Percentiles rank a stretch among this genome's conserved stretches.
Conservation (phyloP, 768 basidiomycete genomes). For the Austroboletus eburneus region DNA sequence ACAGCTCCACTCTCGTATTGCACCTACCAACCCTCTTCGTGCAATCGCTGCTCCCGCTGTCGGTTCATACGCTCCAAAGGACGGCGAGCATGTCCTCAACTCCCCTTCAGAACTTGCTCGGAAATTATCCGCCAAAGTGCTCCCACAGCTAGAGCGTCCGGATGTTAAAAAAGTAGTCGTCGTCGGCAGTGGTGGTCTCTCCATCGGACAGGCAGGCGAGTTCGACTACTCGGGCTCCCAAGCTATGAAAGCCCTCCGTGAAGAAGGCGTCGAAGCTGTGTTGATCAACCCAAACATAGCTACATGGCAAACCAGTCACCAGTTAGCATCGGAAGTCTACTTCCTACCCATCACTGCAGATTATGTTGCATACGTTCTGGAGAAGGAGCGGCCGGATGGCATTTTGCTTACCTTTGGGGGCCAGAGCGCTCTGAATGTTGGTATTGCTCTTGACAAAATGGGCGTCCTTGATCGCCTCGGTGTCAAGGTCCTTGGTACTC, state of each 20-base stretch:
- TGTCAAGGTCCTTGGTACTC: constrained; percentile 91
- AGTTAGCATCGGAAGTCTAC: constrained; percentile 95
- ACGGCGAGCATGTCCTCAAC: constrained; percentile 74
- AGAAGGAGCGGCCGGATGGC: constrained; percentile 97
- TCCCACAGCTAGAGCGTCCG: constrained; percentile 87
- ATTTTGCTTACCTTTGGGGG: constrained; percentile 97
- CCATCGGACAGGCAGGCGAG: constrained; percentile 98
- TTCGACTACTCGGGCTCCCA: constrained; percentile 99
- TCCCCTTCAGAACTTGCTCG: constrained; percentile 94
- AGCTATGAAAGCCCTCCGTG: constrained; percentile 94
- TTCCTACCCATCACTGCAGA: constrained; percentile 95
- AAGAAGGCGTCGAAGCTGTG: constrained; percentile 91
- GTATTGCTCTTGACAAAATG: constrained; percentile 95
- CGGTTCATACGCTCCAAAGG: constrained; percentile 60
- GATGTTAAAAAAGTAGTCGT: constrained; percentile 94
- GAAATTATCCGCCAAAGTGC: constrained; percentile 87
- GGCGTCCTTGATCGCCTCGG: constrained; percentile 90
- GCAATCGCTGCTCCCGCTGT: constrained; percentile 76
- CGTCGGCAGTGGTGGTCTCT: constrained; percentile 93
- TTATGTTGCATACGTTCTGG: constrained; percentile 97
- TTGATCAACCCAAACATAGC: constrained; percentile 99
- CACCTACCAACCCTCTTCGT: constrained; percentile 49
- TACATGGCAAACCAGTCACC: constrained; percentile 98
- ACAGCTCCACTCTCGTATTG: constrained; percentile 33
- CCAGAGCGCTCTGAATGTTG: constrained; percentile 96